Evolutionary conservation across 2,329 filamentous ascomycete genomes (phyloP).

Genomic region (Cercospora sp.): DNA sequence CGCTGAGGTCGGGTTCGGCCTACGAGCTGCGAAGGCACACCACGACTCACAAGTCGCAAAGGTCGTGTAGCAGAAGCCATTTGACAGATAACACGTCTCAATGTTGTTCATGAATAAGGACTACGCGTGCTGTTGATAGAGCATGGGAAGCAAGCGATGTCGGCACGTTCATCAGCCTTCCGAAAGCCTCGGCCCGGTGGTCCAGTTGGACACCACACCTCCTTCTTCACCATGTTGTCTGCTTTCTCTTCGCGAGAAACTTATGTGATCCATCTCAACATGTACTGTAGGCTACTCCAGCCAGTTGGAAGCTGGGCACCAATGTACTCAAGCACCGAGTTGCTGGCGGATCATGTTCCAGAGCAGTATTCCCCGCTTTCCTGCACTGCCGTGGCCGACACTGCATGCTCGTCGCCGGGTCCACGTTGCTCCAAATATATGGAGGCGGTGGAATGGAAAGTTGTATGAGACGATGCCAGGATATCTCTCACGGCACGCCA

Average conservation of each 20-base stretch:
- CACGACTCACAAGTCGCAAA: conserved; percentile 23
- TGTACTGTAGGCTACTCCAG: background rate
- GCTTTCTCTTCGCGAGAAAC: too few relatives aligned
- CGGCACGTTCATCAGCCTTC: background rate
- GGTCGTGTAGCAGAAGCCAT: conserved; percentile 15
- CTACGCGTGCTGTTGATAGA: background rate
- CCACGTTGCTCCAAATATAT: background rate
- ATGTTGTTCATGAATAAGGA: background rate
- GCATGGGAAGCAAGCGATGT: background rate
- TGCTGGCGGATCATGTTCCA: background rate
- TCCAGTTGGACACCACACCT: background rate
- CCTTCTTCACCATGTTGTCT: too few relatives aligned
- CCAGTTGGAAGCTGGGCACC: background rate
- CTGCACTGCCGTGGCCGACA: background rate
- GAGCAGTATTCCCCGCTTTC: background rate
- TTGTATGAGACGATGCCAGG: background rate
- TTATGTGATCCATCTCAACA: background rate
- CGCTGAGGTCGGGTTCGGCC: conserved; percentile 21
- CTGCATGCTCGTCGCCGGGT: background rate
- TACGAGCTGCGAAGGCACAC: conserved; percentile 8
- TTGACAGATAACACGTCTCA: background rate
- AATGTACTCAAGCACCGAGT: background rate
- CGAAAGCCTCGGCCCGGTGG: conserved; percentile 2
- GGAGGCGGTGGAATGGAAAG: background rate
- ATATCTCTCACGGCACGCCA: background rate